A percentile compares a stretch with the other conserved stretches of the same genome.
Conservation (phyloP, 129 eudicot genomes). For the Pulicaria dysenterica region DNA sequence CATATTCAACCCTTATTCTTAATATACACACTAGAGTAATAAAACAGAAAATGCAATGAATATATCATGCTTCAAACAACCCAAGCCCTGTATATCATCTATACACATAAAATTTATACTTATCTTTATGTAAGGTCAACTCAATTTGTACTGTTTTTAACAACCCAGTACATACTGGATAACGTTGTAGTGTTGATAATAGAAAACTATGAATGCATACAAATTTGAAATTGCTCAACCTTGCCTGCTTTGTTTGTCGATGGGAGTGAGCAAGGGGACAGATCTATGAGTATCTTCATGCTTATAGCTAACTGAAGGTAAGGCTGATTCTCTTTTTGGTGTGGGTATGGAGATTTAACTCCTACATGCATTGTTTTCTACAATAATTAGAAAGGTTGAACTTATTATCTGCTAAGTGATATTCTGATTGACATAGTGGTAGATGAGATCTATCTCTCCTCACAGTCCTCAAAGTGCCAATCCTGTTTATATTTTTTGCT, state of each 20-base stretch:
- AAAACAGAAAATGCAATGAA: background rate
- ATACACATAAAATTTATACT: background rate
- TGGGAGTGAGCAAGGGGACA: background rate
- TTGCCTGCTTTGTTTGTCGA: background rate
- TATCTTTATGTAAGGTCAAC: background rate
- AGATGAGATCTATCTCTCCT: background rate
- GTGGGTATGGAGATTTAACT: background rate
- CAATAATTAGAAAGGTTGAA: background rate
- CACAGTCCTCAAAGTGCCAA: background rate
- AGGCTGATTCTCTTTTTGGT: background rate
- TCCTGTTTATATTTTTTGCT: background rate
- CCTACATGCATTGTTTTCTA: background rate
- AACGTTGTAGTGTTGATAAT: background rate
- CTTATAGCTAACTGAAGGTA: background rate
- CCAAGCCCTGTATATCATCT: background rate
- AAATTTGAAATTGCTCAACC: background rate
- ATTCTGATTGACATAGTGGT: constrained; percentile 8
- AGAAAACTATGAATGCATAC: too few species aligned
- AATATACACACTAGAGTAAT: background rate
- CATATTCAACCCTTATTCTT: background rate
- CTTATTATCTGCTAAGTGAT: background rate
- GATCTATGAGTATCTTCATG: background rate
- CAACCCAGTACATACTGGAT: background rate
- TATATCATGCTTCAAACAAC: background rate
- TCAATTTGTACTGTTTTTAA: too few species aligned